Evolutionary conservation across 768 basidiomycete genomes (phyloP), one percentile per base, ranked within the genome.

Genomic region (Boletus coccyginus): DNA sequence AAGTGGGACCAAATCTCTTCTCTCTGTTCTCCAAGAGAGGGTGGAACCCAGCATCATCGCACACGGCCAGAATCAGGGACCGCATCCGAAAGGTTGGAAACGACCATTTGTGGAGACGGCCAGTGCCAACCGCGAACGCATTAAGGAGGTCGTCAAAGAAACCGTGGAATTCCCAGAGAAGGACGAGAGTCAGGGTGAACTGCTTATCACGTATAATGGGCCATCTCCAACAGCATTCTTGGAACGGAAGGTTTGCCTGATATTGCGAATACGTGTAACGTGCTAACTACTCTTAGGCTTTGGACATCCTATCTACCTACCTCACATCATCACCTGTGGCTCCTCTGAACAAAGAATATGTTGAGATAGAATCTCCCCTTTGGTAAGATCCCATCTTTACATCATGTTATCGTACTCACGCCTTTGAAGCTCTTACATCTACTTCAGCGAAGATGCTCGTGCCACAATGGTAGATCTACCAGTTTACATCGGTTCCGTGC

Each of bases 121-220:
- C 11, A 94, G 90, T 59, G 85, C 88, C 7, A 70, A 72, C n/a
- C 76, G 85, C 24, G 75, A 74, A 38, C 78, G 78, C 8, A 81
- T 90, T 19, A 66, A 77, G 36, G 62, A 76, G 44, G 81, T 85
- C 5, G 70, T 77, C 42, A 84, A 79, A 57, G 82, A 89, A 57
- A 75, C 78, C 0, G 85, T 98, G 17, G 92, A 95, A 65, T 99
- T 99, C 66, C 96, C 97, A 12, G 97, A 98, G 74, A 86, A 92
- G 70, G 95, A 98, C 64, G 96, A 98, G 76, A 90, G 89, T 77
- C 83, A 93, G 64, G 96, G 97, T 36, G 94, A 98, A 75, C 66
- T 98, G 8, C 73, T 81, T 19, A 80, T 98, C 46, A 80, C 75
- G 36, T 94, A 86, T 73, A 76, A 88, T 56, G 96, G 95, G 5